Percentiles rank a stretch among this genome's conserved stretches.
phyloP scores from a whole-genome alignment of 2,329 filamentous ascomycete species.

The Pseudogymnoascus sp. region DNA sequence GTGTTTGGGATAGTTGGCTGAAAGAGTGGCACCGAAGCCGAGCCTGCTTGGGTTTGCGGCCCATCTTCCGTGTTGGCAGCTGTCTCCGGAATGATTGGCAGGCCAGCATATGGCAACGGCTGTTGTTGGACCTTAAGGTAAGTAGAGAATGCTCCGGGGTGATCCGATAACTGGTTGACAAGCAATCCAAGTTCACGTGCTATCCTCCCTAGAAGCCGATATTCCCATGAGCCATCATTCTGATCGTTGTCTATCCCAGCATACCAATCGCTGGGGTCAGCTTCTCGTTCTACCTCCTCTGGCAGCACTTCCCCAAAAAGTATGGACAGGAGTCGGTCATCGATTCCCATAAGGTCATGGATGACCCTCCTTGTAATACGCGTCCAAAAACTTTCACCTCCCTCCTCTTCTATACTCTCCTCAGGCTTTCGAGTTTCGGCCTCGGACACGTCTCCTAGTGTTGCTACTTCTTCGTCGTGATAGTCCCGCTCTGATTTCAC shows the following conservation, averaged over 20 bases:
- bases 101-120: constrained; percentile 68
- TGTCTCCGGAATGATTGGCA: constrained; percentile 55
- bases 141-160: constrained; percentile 82
- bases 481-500: constrained; percentile 25
- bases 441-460: constrained; percentile 20
- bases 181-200: constrained; percentile 79
- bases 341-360: constrained; percentile 81
- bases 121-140: constrained; percentile 59
- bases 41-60: constrained; percentile 8
- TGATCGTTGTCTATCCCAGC: constrained; percentile 18
- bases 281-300: constrained; percentile 21
- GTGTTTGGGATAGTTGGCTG: constrained; percentile 18
- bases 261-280: constrained; percentile 30
- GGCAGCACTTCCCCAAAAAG: constrained; percentile 77
- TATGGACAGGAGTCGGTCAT: constrained; percentile 74
- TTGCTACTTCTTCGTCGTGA: constrained; percentile 26
- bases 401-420: constrained; percentile 16
- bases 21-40: constrained; percentile 19
- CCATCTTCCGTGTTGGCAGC: constrained; percentile 27
- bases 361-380: constrained; percentile 80
- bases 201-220: constrained; percentile 72
- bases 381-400: constrained; percentile 65
- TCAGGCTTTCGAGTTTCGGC: not conserved
- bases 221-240: constrained; percentile 52
- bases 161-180: constrained; percentile 73